phyloP scores from a whole-genome alignment of 306 rosid species.

The Cicer arietinum region DNA sequence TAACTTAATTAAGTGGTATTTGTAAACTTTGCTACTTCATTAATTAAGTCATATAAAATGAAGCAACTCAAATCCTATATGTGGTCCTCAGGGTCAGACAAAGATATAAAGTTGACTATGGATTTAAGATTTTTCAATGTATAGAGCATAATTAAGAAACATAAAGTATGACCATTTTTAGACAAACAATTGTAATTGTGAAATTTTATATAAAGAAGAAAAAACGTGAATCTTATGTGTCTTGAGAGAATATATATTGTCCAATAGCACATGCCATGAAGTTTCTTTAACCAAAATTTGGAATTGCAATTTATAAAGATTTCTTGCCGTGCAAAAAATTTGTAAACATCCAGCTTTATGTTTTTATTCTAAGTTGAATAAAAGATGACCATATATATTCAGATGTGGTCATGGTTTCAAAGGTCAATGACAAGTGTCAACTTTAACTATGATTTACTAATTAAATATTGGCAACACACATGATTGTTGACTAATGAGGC shows the following conservation, averaged over 20 bases:
- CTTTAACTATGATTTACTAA: constrained; percentile 12
- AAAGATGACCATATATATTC: background rate
- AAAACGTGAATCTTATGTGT: background rate
- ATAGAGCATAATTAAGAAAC: constrained; percentile 17
- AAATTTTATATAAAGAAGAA: background rate
- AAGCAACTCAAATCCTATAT: background rate
- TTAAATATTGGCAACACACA: constrained; percentile 10
- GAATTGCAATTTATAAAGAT: constrained; percentile 4
- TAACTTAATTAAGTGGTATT: background rate
- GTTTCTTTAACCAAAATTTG: background rate
- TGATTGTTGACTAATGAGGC: constrained; percentile 39
- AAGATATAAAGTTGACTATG: constrained; percentile 36
- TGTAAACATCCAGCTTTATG: background rate
- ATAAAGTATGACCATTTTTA: background rate
- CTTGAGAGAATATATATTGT: background rate
- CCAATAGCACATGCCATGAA: constrained; percentile 13
- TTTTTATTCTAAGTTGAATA: constrained; percentile 23
- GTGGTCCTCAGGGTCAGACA: background rate
- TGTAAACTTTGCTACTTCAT: constrained; percentile 25
- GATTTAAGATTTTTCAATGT: constrained; percentile 41
- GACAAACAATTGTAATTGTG: background rate
- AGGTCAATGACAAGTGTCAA: constrained; percentile 45
- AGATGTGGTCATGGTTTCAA: constrained; percentile 31
- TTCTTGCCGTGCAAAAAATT: constrained; percentile 35
- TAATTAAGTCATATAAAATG: background rate